phyloP scores from a whole-genome alignment of 1,284 basidiomycete species.

The Moesziomyces globuligerus region DNA sequence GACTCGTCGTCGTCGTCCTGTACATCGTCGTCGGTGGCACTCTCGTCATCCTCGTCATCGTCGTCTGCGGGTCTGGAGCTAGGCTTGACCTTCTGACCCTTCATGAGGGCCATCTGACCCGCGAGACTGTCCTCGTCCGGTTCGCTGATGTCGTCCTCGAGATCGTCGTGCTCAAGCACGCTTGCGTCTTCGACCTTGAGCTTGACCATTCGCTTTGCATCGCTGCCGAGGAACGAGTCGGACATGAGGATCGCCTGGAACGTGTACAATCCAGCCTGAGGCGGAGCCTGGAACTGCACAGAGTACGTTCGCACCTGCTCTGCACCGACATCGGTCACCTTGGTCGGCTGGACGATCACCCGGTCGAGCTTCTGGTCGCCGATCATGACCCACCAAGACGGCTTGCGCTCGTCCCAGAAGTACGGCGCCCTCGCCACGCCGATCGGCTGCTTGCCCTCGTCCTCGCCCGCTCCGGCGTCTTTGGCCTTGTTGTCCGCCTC shows the following conservation, averaged over 20 bases:
- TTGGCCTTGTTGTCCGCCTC: slow-evolving; percentile 20
- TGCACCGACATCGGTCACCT: slow-evolving; percentile 73
- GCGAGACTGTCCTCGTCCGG: slow-evolving; percentile 75
- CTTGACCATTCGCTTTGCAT: slow-evolving; percentile 69
- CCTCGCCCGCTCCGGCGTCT: slow-evolving; percentile 17
- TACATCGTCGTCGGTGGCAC: slow-evolving; percentile 30
- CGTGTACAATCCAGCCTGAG: slow-evolving; percentile 82
- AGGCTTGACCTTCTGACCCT: slow-evolving; percentile 84
- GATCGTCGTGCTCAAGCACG: slow-evolving; percentile 68
- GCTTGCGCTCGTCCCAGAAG: slow-evolving; percentile 72
- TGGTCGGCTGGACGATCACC: slow-evolving; percentile 88
- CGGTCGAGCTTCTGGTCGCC: slow-evolving; percentile 90
- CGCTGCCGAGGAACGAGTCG: slow-evolving; percentile 87
- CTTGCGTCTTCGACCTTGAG: slow-evolving; percentile 76
- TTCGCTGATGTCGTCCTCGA: slow-evolving; percentile 66
- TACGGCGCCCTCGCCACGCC: slow-evolving; percentile 88
- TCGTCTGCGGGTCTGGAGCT: slow-evolving; percentile 68
- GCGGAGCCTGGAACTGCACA: slow-evolving; percentile 94
- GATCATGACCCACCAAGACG: slow-evolving; percentile 72
- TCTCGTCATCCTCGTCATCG: slow-evolving; percentile 12
- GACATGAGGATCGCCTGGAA: slow-evolving; percentile 88
- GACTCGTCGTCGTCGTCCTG: slow-evolving; percentile 17
- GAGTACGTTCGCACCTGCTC: slow-evolving; percentile 83
- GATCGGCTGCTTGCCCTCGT: slow-evolving; percentile 69
- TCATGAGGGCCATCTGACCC: slow-evolving; percentile 98